phyloP scores from a whole-genome alignment of 768 basidiomycete species.

The Terana coerulea region DNA sequence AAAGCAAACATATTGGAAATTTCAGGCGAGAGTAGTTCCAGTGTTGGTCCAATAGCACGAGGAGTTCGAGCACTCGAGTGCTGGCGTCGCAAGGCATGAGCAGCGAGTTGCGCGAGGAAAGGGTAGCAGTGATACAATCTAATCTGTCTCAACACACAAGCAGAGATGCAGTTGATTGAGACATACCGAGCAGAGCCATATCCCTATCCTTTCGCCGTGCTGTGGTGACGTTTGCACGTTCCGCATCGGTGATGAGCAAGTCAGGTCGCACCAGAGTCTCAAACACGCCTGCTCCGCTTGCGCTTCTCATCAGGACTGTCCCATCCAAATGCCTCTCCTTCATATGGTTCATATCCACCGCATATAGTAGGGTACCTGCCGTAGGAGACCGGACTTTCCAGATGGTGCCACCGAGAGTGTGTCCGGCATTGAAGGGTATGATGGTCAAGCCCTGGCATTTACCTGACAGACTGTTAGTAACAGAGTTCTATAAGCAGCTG shows the following conservation, averaged over 20 bases:
- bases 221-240: slow-evolving; percentile 76
- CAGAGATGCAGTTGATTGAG: neutral
- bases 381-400: slow-evolving; percentile 99
- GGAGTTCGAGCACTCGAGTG: slow-evolving; percentile 91
- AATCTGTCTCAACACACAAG: neutral
- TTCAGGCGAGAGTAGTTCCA: slow-evolving; percentile 87
- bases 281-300: slow-evolving; percentile 76
- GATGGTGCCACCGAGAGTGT: slow-evolving; percentile 93
- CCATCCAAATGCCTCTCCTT: slow-evolving; percentile 93
- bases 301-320: slow-evolving; percentile 76
- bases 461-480: slow-evolving; percentile 33
- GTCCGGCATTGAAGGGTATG: slow-evolving; percentile 92
- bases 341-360: slow-evolving; percentile 95
- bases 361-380: slow-evolving; percentile 92
- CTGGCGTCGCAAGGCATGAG: slow-evolving; percentile 92
- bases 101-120: slow-evolving; percentile 76
- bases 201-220: slow-evolving; percentile 90
- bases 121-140: slow-evolving; percentile 89
- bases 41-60: slow-evolving; percentile 94
- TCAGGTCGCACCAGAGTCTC: slow-evolving; percentile 89
- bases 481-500: neutral
- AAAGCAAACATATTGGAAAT: slow-evolving; percentile 92
- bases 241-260: slow-evolving; percentile 90
- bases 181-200: slow-evolving; percentile 76
- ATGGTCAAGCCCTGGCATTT: slow-evolving; percentile 92